phyloP scores from a whole-genome alignment of 331 rosid genomes.

The Quercus phellos region DNA sequence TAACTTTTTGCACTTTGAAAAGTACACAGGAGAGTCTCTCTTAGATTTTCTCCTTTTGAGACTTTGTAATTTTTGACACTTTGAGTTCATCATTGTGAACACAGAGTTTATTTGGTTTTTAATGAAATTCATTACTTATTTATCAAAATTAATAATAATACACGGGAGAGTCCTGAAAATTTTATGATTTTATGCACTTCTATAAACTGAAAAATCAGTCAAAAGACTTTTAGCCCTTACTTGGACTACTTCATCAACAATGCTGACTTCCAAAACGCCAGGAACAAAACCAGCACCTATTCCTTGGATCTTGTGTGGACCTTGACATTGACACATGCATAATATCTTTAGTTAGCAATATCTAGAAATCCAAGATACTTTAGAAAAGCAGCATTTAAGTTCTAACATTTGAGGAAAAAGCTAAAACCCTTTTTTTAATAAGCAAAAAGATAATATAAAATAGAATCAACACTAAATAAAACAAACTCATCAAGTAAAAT shows the following conservation, averaged over 20 bases:
- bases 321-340: constrained; percentile 29
- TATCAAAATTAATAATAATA: too few species aligned
- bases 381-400: neutral
- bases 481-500: neutral
- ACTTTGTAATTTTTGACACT: too few species aligned
- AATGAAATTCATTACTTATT: too few species aligned
- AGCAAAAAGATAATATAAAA: neutral
- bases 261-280: constrained; percentile 52
- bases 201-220: constrained; percentile 4
- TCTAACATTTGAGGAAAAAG: neutral
- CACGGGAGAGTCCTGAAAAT: neutral
- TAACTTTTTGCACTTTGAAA: neutral
- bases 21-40: neutral
- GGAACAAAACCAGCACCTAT: constrained; percentile 89
- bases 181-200: neutral
- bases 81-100: too few species aligned
- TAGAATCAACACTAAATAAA: neutral
- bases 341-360: neutral
- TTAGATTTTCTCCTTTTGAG: too few species aligned
- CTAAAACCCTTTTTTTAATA: neutral
- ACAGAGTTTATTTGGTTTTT: too few species aligned
- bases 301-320: constrained; percentile 92
- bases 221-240: constrained; percentile 36
- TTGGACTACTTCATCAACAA: constrained; percentile 68
- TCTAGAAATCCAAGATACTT: neutral